Conservation (phyloP, 108 stramenopile species). For the Conticribra weissflogii region DNA sequence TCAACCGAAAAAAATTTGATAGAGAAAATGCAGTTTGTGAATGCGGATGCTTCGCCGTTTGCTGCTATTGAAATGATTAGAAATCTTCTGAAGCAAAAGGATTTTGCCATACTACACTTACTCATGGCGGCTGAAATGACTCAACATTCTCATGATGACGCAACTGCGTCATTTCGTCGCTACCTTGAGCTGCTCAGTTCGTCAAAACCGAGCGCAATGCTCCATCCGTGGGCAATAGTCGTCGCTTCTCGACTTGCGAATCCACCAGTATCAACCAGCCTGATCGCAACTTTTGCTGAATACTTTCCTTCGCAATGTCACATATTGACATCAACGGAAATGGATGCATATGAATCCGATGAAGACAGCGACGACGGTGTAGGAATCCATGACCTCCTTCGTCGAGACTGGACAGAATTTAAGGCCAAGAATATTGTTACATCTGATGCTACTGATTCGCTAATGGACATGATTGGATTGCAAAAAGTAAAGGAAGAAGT, state of each 20-base stretch:
- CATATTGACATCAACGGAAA: background rate
- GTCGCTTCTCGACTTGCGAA: background rate
- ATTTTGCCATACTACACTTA: background rate
- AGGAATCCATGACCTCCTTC: background rate
- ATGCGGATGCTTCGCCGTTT: background rate
- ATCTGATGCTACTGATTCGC: constrained; percentile 46
- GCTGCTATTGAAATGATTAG: background rate
- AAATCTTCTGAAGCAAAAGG: background rate
- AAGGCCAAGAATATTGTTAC: constrained; percentile 11
- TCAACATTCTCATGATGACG: background rate
- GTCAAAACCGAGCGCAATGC: background rate
- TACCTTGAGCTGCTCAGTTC: background rate
- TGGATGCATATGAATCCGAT: background rate
- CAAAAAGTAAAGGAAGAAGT: constrained; percentile 43
- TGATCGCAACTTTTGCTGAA: background rate
- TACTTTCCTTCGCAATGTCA: background rate
- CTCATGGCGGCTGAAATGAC: background rate
- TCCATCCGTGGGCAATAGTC: background rate
- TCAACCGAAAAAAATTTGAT: background rate
- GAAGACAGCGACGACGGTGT: background rate
- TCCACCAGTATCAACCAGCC: background rate
- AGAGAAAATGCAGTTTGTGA: background rate
- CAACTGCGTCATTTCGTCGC: background rate
- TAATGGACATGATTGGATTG: constrained; percentile 45
- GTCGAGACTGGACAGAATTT: constrained; percentile 15